A percentile compares a stretch with the other conserved stretches of the same genome.
These are phyloP conservation scores for Zygosaccharomyces sapae DNA, from an alignment of 1,139 yeast species.

Conservation along the genomic window DNA sequence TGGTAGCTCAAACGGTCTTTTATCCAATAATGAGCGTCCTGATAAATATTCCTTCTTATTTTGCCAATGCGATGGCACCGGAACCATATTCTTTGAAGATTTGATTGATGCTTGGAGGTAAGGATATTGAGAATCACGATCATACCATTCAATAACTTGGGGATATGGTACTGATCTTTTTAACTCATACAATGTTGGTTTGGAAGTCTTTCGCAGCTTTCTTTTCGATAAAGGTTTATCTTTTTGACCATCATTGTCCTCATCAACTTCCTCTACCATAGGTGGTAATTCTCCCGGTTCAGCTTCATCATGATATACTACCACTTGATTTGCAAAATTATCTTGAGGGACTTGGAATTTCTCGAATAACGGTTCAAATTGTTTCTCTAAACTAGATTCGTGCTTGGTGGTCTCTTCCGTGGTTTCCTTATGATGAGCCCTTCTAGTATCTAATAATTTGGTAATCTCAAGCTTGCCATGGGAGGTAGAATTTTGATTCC, in stretches of 20 bases:
- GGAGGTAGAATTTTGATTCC: not conserved
- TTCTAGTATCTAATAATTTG: constrained; percentile 13
- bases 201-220: constrained; percentile 48
- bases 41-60: constrained; percentile 75
- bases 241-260: constrained; percentile 4
- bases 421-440: constrained; percentile 1
- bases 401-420: not conserved
- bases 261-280: not conserved
- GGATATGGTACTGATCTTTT: constrained; percentile 61
- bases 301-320: not conserved
- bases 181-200: constrained; percentile 63
- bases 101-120: constrained; percentile 60
- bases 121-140: constrained; percentile 83
- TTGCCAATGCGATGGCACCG: constrained; percentile 85
- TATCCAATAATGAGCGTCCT: constrained; percentile 62
- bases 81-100: constrained; percentile 60
- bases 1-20: constrained; percentile 74
- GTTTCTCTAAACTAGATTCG: constrained; percentile 5
- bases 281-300: not conserved
- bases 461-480: constrained; percentile 9
- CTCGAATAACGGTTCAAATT: constrained; percentile 8
- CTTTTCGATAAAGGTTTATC: constrained; percentile 32
- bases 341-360: constrained; percentile 8
- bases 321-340: not conserved
- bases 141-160: constrained; percentile 79